Base-by-base conservation (phyloP, 2,329 filamentous ascomycete genomes). In the Aspergillus sp. region DNA sequence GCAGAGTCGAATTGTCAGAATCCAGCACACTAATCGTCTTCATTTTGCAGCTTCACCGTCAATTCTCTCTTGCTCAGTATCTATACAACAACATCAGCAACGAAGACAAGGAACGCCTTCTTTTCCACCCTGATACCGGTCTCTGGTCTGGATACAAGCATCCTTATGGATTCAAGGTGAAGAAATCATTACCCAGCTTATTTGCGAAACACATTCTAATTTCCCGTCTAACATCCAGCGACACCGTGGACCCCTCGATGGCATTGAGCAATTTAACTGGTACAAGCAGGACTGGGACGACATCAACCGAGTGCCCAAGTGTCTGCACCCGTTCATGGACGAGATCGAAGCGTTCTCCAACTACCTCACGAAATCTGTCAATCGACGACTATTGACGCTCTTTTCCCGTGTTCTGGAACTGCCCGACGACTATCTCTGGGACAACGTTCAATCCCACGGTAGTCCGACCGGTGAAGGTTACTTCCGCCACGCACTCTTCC, bases 241-340 rank as follows among this genome's bases (percentile, higher is more conserved):
- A 41, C 59, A 71, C 35, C 67, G 64, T 2, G 74, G 71, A 1
- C 55, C 64, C 10, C 57, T 66, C 13, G 76, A 78, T 54, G 75
- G 74, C 3, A 78, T 78, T 46, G 75, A 79, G 52, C 75, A 78
- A 50, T 79, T 78, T 61, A 78, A 78, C 60, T 78, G 71, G 69
- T 78, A 78, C 61, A 70, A 65, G 20, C 59, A 58, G 1, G 74
- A 78, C 42, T 77, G 71, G 68, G 61, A 70, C 49, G 61, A 72
- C 48, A 52, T 61, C 19, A 57, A 67, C 43, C 60, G 71, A 6
- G 62, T 70, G 0, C 76, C 75, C 1, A 65, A 51, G n/a, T 77
- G 74, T 44, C 58, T 76, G 1, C 65, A 69, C 46, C 74, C 74
- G 0, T 75, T 75, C 50, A 75, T 76, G 73, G 74, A 76, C 50